phyloP scores from a whole-genome alignment of 495 filamentous ascomycete species.

The Parachaetomium inaequale region DNA sequence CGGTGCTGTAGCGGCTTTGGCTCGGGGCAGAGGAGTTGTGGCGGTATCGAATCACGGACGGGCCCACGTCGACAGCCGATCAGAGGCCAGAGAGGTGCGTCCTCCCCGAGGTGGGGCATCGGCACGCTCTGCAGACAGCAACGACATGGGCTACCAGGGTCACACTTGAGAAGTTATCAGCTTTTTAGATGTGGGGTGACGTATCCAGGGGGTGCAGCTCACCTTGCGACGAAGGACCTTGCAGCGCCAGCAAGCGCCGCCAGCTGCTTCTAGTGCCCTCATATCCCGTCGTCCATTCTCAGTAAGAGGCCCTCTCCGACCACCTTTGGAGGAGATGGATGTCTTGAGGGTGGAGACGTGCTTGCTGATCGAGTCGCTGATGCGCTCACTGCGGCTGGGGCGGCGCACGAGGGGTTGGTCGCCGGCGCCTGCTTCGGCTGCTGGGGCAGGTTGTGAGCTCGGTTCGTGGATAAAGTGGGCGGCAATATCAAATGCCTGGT shows the following conservation, averaged over 20 bases:
- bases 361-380: slow-evolving; percentile 33
- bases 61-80: slow-evolving; percentile 35
- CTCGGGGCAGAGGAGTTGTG: slow-evolving; percentile 30
- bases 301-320: slow-evolving; percentile 29
- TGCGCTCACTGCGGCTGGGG: slow-evolving; percentile 28
- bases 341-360: slow-evolving; percentile 30
- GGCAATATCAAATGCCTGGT: not conserved
- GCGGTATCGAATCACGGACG: slow-evolving; percentile 26
- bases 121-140: slow-evolving; percentile 33
- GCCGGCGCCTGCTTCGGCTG: not conserved
- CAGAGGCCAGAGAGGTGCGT: slow-evolving; percentile 34
- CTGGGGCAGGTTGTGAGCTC: not conserved
- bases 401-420: slow-evolving; percentile 20
- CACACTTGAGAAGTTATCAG: slow-evolving; percentile 27
- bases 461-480: not conserved
- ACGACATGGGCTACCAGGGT: slow-evolving; percentile 29
- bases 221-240: slow-evolving; percentile 35
- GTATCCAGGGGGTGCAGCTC: not conserved
- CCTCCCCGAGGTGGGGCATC: slow-evolving; percentile 29
- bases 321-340: slow-evolving; percentile 29
- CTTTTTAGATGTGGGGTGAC: not conserved
- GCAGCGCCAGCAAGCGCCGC: slow-evolving; percentile 39
- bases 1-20: not conserved
- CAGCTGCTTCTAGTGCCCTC: slow-evolving; percentile 26
- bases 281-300: slow-evolving; percentile 29